A percentile compares a stretch with the other conserved stretches of the same genome.
phyloP scores from a whole-genome alignment of 192 early-diverging fungal genomes.

The Entomortierella lignicola region DNA sequence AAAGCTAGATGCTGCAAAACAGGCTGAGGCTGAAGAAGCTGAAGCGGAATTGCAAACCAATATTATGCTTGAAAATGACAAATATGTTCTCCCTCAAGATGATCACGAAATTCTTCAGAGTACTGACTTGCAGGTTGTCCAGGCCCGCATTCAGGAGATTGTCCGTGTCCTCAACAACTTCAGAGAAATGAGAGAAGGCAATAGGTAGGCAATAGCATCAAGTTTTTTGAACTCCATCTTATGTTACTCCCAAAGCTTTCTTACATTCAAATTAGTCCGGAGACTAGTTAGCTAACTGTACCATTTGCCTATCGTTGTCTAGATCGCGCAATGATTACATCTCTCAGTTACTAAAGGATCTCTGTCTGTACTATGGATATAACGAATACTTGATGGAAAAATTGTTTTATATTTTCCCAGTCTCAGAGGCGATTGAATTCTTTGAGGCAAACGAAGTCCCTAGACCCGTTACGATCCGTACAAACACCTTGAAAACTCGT shows the following conservation, averaged over 20 bases:
- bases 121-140: constrained; percentile 79
- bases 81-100: constrained; percentile 73
- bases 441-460: constrained; percentile 99
- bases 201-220: constrained; percentile 47
- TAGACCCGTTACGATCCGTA: constrained; percentile 94
- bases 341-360: constrained; percentile 88
- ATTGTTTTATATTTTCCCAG: constrained; percentile 91
- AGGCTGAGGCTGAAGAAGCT: constrained; percentile 77
- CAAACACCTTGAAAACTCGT: constrained; percentile 96
- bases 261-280: background rate
- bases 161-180: constrained; percentile 93
- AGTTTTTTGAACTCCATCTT: background rate
- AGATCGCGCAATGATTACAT: constrained; percentile 88
- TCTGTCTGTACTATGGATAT: constrained; percentile 95
- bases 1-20: constrained; percentile 68
- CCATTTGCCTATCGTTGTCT: too few relatives aligned
- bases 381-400: constrained; percentile 92
- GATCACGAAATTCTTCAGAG: constrained; percentile 69
- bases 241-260: background rate
- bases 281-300: too few relatives aligned
- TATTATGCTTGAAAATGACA: constrained; percentile 73
- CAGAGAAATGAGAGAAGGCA: constrained; percentile 80
- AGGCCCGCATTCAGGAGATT: constrained; percentile 91
- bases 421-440: constrained; percentile 94
- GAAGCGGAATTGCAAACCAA: constrained; percentile 81